phyloP scores from a whole-genome alignment of 306 rosid species.

The Acacia confusa region DNA sequence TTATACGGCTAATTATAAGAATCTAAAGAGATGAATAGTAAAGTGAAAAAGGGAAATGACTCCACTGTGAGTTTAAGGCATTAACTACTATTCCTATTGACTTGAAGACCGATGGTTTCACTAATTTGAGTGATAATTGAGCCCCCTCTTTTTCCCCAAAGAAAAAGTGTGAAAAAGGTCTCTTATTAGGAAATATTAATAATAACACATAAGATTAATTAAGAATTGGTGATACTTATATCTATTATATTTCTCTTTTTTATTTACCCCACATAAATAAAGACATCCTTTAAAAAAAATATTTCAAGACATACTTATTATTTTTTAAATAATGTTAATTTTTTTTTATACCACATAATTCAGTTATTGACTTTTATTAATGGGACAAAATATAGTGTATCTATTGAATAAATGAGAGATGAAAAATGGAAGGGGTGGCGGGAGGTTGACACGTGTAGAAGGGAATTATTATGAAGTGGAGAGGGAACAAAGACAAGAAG shows the following conservation, averaged over 20 bases:
- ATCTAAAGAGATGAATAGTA: background rate
- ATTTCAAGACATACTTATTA: no score
- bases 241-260: no score
- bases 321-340: no score
- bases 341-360: no score
- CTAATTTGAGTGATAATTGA: conserved; percentile 32
- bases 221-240: background rate
- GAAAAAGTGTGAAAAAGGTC: conserved; percentile 9
- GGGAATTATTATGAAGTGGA: background rate
- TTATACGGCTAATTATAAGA: background rate
- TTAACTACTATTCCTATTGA: conserved; percentile 26
- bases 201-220: background rate
- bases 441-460: conserved; percentile 31
- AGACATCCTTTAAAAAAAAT: no score
- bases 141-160: background rate
- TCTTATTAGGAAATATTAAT: background rate
- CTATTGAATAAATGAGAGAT: background rate
- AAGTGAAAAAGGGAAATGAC: conserved; percentile 3
- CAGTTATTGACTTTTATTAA: no score
- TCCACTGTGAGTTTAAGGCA: conserved; percentile 18
- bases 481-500: conserved; percentile 28
- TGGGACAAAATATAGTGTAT: no score
- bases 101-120: background rate
- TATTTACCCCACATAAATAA: no score
- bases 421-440: background rate